Conservation (phyloP, 805 yeast genomes). For the Cyberlindnera maritima region DNA sequence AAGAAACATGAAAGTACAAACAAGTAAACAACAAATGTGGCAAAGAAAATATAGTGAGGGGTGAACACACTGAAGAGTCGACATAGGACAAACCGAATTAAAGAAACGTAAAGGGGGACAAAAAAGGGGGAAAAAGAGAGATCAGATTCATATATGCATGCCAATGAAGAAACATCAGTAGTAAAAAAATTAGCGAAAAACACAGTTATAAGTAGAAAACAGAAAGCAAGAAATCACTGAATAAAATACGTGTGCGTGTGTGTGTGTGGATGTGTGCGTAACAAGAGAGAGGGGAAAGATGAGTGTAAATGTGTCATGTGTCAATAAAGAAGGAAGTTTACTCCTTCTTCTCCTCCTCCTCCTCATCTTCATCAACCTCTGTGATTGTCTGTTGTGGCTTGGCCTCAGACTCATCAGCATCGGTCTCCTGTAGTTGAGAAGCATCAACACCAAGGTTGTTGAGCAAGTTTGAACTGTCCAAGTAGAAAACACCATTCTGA, state of each 20-base stretch:
- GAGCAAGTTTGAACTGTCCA: constrained; percentile 60
- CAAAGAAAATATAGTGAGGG: no score
- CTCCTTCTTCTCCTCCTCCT: constrained; percentile 7
- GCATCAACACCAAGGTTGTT: constrained; percentile 39
- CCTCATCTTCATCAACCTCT: constrained; percentile 21
- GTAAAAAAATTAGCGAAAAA: neutral
- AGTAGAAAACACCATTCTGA: constrained; percentile 57
- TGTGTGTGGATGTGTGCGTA: no score
- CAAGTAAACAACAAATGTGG: neutral
- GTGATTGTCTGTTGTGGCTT: constrained; percentile 17
- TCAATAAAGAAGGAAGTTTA: neutral
- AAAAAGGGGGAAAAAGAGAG: neutral
- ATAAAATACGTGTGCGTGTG: no score
- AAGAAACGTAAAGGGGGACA: neutral
- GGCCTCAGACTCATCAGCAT: constrained; percentile 20
- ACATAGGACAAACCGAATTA: neutral
- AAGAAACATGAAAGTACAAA: neutral
- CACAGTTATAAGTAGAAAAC: neutral
- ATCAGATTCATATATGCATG: constrained; percentile 6
- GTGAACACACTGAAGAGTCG: neutral
- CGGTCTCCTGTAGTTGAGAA: constrained; percentile 10
- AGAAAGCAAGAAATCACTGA: neutral
- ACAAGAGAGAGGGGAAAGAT: neutral
- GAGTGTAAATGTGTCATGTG: no score
- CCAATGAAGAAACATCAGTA: neutral